Conservation (phyloP, 495 filamentous ascomycete genomes). For the Cairneyella variabilis region DNA sequence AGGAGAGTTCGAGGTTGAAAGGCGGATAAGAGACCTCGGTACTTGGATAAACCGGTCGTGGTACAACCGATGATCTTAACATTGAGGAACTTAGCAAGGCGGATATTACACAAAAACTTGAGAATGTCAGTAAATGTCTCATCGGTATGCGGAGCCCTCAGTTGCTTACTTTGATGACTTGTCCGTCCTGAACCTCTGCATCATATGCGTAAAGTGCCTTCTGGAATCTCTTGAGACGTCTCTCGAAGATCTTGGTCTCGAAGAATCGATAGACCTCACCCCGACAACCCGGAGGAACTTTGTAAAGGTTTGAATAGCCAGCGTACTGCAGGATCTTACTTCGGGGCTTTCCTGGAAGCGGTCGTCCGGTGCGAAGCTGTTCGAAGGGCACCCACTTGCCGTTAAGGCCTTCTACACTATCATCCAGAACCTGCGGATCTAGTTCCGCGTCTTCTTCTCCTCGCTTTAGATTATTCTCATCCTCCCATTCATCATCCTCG, state of each 20-base stretch:
- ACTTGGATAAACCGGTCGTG: constrained; percentile 81
- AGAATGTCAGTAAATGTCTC: constrained; percentile 15
- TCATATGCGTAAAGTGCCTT: constrained; percentile 39
- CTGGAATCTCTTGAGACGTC: constrained; percentile 40
- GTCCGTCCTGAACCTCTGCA: constrained; percentile 33
- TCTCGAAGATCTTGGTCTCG: constrained; percentile 39
- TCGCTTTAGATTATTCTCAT: too few relatives aligned
- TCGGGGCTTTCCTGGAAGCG: constrained; percentile 19
- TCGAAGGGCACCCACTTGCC: constrained; percentile 37
- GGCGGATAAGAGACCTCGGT: constrained; percentile 61
- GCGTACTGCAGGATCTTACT: constrained; percentile 30
- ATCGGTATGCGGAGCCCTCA: too few relatives aligned
- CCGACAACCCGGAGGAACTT: constrained; percentile 43
- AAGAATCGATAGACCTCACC: constrained; percentile 58
- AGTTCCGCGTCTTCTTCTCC: too few relatives aligned
- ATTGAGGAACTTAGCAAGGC: constrained; percentile 14
- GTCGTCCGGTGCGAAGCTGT: constrained; percentile 43
- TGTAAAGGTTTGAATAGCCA: constrained; percentile 48
- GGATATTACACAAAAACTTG: constrained; percentile 11
- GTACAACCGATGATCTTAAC: constrained; percentile 68
- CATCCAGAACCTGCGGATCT: too few relatives aligned
- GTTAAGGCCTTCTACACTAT: too few relatives aligned
- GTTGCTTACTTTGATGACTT: constrained; percentile 51
- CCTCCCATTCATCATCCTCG: too few relatives aligned
- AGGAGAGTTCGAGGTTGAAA: constrained; percentile 63